These are phyloP conservation scores for Myxozyma geophila DNA, from an alignment of 805 yeast species.

Conservation along the genomic window DNA sequence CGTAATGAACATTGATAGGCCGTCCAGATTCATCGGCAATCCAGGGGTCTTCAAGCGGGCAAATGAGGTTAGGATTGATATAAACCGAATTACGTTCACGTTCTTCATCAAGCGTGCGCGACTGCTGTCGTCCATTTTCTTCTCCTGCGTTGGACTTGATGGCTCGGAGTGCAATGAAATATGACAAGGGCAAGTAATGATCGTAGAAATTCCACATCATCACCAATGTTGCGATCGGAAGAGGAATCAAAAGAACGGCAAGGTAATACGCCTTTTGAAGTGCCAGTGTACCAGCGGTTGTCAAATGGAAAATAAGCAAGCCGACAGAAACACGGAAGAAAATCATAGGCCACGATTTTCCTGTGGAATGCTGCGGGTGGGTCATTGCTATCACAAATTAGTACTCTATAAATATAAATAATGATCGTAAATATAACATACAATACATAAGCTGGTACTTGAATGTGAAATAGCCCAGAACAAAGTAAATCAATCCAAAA, in stretches of 20 bases:
- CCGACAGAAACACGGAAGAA: constrained; percentile 84
- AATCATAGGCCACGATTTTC: constrained; percentile 92
- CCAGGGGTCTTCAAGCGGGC: constrained; percentile 83
- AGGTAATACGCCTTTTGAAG: constrained; percentile 77
- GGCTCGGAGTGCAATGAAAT: constrained; percentile 86
- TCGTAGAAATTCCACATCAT: constrained; percentile 81
- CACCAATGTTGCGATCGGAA: constrained; percentile 70
- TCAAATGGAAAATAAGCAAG: constrained; percentile 78
- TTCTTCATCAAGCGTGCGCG: constrained; percentile 73
- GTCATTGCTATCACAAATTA: constrained; percentile 58
- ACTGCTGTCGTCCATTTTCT: constrained; percentile 5
- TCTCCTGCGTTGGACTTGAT: constrained; percentile 34
- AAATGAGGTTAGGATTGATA: constrained; percentile 73
- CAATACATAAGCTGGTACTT: constrained; percentile 83
- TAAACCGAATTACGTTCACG: constrained; percentile 74
- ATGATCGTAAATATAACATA: constrained; percentile 1
- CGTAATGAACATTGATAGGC: constrained; percentile 27
- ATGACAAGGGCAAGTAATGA: constrained; percentile 76
- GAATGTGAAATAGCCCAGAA: constrained; percentile 84
- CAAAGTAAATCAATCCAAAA: constrained; percentile 82
- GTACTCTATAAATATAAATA: background rate
- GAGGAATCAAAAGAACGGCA: constrained; percentile 72
- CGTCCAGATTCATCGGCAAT: constrained; percentile 50
- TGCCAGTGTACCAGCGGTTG: constrained; percentile 90
- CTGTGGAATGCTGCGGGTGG: constrained; percentile 96